Evolutionary conservation across 257 asterid genomes (phyloP).

Genomic region (Jaltomata sinuosa): DNA sequence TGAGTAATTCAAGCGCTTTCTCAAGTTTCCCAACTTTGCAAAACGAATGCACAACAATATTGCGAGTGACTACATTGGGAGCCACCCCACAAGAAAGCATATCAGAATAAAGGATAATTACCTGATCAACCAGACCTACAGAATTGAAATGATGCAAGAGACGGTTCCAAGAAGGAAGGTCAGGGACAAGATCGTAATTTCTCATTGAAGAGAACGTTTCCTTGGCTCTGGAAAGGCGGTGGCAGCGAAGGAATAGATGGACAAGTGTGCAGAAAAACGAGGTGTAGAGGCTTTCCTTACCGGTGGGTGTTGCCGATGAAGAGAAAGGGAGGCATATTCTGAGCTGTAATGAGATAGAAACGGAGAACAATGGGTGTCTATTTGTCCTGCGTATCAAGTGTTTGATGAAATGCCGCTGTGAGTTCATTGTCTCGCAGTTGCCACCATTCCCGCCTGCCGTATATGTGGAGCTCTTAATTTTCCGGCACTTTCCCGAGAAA

Average conservation of each 20-base stretch:
- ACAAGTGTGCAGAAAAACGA: constrained; percentile 77
- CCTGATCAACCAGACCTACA: constrained; percentile 57
- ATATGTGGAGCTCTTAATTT: not conserved
- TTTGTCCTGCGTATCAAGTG: constrained; percentile 13
- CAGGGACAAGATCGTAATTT: constrained; percentile 41
- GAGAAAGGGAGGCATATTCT: constrained; percentile 4
- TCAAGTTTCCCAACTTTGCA: constrained; percentile 53
- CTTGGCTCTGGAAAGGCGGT: constrained; percentile 56
- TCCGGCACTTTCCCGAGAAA: no score
- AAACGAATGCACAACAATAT: constrained; percentile 58
- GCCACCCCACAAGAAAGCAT: constrained; percentile 39
- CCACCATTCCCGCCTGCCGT: not conserved
- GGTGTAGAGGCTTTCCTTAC: constrained; percentile 28
- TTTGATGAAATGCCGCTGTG: constrained; percentile 44
- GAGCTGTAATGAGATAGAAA: not conserved
- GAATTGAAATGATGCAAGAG: constrained; percentile 61
- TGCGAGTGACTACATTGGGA: constrained; percentile 53
- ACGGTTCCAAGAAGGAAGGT: constrained; percentile 44
- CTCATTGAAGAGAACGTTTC: constrained; percentile 65
- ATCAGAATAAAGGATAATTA: constrained; percentile 53
- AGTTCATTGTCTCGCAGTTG: constrained; percentile 5
- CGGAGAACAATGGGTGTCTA: constrained; percentile 4
- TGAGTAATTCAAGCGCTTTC: constrained; percentile 41
- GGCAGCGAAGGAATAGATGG: constrained; percentile 77
- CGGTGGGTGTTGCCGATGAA: constrained; percentile 5